phyloP scores from a whole-genome alignment of 352 stramenopile genomes.

The Nothophytophthora sp. region DNA sequence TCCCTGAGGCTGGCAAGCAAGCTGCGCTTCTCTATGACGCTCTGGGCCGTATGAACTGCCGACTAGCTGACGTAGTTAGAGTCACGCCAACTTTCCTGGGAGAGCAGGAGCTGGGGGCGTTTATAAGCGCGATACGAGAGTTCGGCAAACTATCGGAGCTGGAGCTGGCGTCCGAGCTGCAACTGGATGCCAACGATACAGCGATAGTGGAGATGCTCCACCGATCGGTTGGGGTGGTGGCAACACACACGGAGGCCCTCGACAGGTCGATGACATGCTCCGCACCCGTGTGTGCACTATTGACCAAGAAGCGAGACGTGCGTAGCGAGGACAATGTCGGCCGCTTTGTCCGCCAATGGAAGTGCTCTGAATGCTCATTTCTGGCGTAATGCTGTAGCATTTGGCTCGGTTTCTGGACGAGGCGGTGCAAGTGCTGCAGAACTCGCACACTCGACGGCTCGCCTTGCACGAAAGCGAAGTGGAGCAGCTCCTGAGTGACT shows the following conservation, averaged over 20 bases:
- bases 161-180: not conserved
- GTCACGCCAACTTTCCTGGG: conserved; percentile 18
- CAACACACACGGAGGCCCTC: conserved; percentile 2
- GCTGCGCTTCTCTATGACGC: not conserved
- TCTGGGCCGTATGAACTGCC: conserved; percentile 6
- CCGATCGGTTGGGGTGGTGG: not conserved
- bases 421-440: conserved; percentile 32
- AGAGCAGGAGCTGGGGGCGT: conserved; percentile 8
- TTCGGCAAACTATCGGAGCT: conserved; percentile 1
- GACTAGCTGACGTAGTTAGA: conserved; percentile 9
- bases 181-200: not conserved
- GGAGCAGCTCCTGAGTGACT: conserved; percentile 28
- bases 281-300: conserved; percentile 1
- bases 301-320: conserved; percentile 27
- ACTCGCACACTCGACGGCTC: conserved; percentile 36
- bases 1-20: conserved; percentile 1
- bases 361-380: not conserved
- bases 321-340: not conserved
- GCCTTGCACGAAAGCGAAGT: conserved; percentile 29
- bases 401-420: conserved; percentile 38
- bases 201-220: conserved; percentile 7
- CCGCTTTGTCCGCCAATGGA: not conserved
- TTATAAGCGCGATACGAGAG: conserved; percentile 14
- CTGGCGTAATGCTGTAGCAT: conserved; percentile 2
- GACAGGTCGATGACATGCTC: not conserved